A percentile compares a stretch with the other conserved stretches of the same genome.
Evolutionary conservation across 2,329 filamentous ascomycete species (phyloP).

Genomic region (Botryotinia narcissicola): DNA sequence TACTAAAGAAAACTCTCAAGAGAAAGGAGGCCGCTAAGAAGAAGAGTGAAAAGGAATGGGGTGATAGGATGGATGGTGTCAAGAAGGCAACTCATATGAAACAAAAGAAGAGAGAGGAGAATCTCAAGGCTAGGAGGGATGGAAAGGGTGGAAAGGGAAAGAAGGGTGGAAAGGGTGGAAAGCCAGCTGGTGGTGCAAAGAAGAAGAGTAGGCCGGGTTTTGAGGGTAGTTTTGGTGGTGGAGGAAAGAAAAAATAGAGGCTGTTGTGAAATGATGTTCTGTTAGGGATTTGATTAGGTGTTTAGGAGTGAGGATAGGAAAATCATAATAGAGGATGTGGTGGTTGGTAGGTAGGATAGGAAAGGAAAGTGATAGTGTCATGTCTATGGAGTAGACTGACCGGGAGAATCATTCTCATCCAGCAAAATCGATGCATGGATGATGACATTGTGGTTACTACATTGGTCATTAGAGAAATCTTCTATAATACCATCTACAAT

Average conservation of each 20-base stretch:
- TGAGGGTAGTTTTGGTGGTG: constrained; percentile 49
- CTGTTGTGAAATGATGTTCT: neutral
- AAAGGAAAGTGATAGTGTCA: neutral
- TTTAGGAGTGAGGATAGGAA: neutral
- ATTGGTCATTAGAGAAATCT: neutral
- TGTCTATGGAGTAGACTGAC: neutral
- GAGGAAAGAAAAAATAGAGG: constrained; percentile 29
- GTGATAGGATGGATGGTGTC: constrained; percentile 68
- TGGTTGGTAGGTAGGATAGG: neutral
- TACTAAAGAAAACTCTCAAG: constrained; percentile 93
- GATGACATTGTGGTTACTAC: neutral
- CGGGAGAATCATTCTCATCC: neutral
- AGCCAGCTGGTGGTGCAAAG: constrained; percentile 51
- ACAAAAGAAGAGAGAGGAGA: constrained; percentile 80
- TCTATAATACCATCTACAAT: neutral
- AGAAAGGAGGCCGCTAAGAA: constrained; percentile 86
- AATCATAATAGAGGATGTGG: neutral
- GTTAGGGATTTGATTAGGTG: neutral
- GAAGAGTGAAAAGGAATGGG: constrained; percentile 90
- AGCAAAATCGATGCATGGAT: neutral
- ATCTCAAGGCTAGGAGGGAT: constrained; percentile 70
- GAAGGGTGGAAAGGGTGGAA: constrained; percentile 51
- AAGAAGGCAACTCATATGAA: constrained; percentile 73
- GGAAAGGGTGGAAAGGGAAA: constrained; percentile 66
- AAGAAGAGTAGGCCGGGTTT: constrained; percentile 52